Conservation (phyloP, 192 early-diverging fungal genomes). For the Oehlia diaphana region DNA sequence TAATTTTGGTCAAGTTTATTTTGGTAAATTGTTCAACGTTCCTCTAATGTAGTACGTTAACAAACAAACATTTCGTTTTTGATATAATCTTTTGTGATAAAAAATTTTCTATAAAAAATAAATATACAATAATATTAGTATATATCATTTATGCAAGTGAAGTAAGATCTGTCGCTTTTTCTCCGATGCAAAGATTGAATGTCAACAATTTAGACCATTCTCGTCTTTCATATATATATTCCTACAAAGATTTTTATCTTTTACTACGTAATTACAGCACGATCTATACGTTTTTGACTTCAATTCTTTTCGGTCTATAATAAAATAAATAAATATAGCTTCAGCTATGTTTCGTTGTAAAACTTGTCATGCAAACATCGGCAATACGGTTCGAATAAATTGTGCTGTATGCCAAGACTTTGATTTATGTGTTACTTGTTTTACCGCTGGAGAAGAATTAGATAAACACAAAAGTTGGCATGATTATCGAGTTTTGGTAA, state of each 20-base stretch:
- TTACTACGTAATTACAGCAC: background rate
- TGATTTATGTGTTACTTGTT: constrained; percentile 94
- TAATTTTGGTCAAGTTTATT: background rate
- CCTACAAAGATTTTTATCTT: background rate
- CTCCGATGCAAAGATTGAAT: background rate
- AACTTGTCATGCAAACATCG: constrained; percentile 86
- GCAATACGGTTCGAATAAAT: constrained; percentile 83
- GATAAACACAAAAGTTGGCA: constrained; percentile 83
- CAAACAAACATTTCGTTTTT: background rate
- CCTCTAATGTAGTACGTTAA: background rate
- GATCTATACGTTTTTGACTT: background rate
- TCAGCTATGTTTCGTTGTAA: constrained; percentile 71
- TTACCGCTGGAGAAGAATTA: constrained; percentile 79
- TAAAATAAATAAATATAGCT: background rate
- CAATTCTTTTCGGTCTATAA: background rate
- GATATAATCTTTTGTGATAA: background rate
- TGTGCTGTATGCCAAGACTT: constrained; percentile 86
- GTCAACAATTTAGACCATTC: background rate
- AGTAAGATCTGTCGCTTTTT: background rate
- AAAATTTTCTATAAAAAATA: background rate
- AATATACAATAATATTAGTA: background rate
- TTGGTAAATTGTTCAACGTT: background rate
- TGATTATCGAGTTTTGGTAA: constrained; percentile 85
- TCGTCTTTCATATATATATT: background rate
- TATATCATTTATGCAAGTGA: background rate